A percentile compares a stretch with the other conserved stretches of the same genome.
These are phyloP conservation scores for Calonectria pseudoturangicola DNA, from an alignment of 2,329 filamentous ascomycete genomes.

Conservation along the genomic window DNA sequence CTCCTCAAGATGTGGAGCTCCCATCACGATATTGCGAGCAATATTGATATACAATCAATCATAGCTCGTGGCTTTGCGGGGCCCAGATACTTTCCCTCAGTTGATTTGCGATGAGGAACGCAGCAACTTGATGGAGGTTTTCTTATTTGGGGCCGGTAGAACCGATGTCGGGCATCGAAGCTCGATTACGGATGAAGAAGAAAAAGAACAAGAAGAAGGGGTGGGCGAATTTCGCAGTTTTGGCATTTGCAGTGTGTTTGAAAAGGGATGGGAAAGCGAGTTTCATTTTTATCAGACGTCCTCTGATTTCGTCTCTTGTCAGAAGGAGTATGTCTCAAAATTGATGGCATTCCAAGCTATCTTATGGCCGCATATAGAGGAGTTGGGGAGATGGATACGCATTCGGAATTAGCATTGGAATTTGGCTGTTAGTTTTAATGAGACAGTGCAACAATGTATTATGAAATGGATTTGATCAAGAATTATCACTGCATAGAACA, in stretches of 20 bases:
- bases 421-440: constrained; percentile 3
- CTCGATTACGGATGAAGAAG: not conserved
- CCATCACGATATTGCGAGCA: constrained; percentile 76
- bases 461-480: constrained; percentile 11
- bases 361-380: constrained; percentile 35
- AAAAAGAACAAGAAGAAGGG: not conserved
- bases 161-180: not conserved
- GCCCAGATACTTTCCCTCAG: constrained; percentile 86
- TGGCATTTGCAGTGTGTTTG: constrained; percentile 22
- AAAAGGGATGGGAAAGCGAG: constrained; percentile 27
- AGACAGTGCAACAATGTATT: constrained; percentile 33
- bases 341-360: constrained; percentile 18
- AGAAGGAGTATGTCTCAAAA: constrained; percentile 29
- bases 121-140: not conserved
- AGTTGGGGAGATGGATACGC: constrained; percentile 30
- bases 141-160: not conserved
- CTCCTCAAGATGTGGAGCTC: constrained; percentile 94
- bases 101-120: constrained; percentile 72
- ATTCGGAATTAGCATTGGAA: constrained; percentile 11
- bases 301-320: constrained; percentile 19
- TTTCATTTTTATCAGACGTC: constrained; percentile 7
- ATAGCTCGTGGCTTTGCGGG: constrained; percentile 90
- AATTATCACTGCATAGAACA: not conserved
- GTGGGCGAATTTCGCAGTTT: not conserved
- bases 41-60: constrained; percentile 93